Evolutionary conservation across 1,284 basidiomycete genomes (phyloP).

Genomic region (Irpex lacteus): DNA sequence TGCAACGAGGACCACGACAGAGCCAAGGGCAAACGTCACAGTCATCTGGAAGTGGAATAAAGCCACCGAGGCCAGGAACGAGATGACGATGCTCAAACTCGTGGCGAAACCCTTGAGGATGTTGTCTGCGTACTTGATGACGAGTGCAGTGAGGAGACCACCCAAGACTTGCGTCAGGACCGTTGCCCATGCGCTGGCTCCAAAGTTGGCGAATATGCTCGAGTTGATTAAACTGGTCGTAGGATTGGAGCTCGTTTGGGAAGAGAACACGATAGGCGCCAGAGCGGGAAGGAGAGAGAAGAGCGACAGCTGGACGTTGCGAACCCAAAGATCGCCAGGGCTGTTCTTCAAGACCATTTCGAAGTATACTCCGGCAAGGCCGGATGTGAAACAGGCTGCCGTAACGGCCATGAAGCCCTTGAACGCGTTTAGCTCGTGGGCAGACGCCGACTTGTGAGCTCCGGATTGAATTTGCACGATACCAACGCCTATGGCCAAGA

Average conservation of each 20-base stretch:
- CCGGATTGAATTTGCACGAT: constrained; percentile 85
- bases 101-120: constrained; percentile 95
- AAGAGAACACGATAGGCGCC: constrained; percentile 72
- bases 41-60: constrained; percentile 90
- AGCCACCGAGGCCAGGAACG: constrained; percentile 85
- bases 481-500: constrained; percentile 86
- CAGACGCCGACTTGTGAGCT: constrained; percentile 1
- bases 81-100: constrained; percentile 88
- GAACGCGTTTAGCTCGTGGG: constrained; percentile 55
- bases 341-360: constrained; percentile 96
- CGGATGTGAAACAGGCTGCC: constrained; percentile 92
- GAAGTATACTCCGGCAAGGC: constrained; percentile 98
- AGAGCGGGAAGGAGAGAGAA: constrained; percentile 93
- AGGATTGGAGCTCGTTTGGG: not conserved
- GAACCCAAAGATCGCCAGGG: constrained; percentile 89
- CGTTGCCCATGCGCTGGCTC: constrained; percentile 88
- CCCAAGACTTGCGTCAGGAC: constrained; percentile 88
- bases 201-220: constrained; percentile 72
- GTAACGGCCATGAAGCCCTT: constrained; percentile 88
- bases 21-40: constrained; percentile 80
- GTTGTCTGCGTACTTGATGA: constrained; percentile 87
- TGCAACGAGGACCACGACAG: constrained; percentile 77
- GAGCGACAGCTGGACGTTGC: constrained; percentile 94
- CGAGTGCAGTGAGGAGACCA: constrained; percentile 86
- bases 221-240: constrained; percentile 5